Conservation (phyloP, 306 rosid species). For the Cicer pinnatifidum region DNA sequence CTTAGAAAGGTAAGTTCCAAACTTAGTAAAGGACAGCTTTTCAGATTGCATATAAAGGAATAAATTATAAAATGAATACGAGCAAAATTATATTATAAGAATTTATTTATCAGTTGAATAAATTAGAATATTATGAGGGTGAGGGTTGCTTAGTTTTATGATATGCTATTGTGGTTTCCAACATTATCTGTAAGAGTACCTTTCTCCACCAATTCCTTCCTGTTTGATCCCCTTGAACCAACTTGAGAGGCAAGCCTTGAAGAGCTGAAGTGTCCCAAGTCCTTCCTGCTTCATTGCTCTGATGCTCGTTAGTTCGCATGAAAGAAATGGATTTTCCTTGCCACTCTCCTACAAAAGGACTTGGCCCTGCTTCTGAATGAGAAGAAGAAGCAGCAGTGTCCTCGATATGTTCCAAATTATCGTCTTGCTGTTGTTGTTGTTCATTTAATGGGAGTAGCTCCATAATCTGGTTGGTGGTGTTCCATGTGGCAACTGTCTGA, state of each 20-base stretch:
- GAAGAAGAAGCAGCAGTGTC: slow-evolving; percentile 10
- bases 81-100: not conserved
- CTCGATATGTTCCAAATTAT: too few relatives aligned
- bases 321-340: slow-evolving; percentile 75
- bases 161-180: not conserved
- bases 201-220: slow-evolving; percentile 96
- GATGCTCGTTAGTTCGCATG: slow-evolving; percentile 76
- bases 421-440: not conserved
- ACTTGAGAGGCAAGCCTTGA: slow-evolving; percentile 71
- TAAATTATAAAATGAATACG: not conserved
- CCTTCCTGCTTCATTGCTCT: slow-evolving; percentile 55
- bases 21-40: not conserved
- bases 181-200: slow-evolving; percentile 52
- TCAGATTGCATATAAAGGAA: slow-evolving; percentile 6
- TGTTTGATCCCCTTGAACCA: slow-evolving; percentile 81
- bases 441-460: slow-evolving; percentile 53
- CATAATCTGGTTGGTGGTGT: slow-evolving; percentile 53
- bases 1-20: not conserved
- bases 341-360: slow-evolving; percentile 96
- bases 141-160: not conserved
- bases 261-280: slow-evolving; percentile 79
- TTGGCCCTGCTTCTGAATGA: slow-evolving; percentile 50
- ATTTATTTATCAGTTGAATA: not conserved
- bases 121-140: not conserved
- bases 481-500: slow-evolving; percentile 69